These are phyloP conservation scores for Tuber umbilicatum DNA, from an alignment of 495 filamentous ascomycete species.

Conservation along the genomic window DNA sequence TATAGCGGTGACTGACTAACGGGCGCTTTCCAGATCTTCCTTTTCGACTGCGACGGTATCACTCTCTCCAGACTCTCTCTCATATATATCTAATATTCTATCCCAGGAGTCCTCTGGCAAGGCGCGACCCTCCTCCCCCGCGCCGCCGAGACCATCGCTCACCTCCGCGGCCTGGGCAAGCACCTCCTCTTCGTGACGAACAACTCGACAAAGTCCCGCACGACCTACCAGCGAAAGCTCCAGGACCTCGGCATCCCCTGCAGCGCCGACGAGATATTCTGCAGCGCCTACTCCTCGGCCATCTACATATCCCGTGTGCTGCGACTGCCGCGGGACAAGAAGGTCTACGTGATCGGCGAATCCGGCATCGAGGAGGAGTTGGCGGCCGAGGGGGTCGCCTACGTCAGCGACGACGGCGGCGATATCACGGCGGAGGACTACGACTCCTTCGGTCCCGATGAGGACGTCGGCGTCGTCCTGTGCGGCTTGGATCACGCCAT, in stretches of 20 bases:
- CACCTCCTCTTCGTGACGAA: constrained; percentile 95
- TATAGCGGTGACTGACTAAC: constrained; percentile 15
- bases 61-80: constrained; percentile 8
- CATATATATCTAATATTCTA: not conserved
- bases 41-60: constrained; percentile 96
- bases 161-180: constrained; percentile 76
- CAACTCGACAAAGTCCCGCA: constrained; percentile 93
- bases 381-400: constrained; percentile 63
- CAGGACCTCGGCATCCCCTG: constrained; percentile 73
- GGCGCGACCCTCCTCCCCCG: constrained; percentile 81
- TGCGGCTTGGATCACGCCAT: constrained; percentile 85
- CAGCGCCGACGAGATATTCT: constrained; percentile 82
- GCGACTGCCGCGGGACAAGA: constrained; percentile 69
- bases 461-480: constrained; percentile 78
- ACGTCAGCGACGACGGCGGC: constrained; percentile 67
- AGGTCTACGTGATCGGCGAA: constrained; percentile 90
- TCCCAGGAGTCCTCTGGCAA: constrained; percentile 86
- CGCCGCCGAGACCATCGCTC: constrained; percentile 71
- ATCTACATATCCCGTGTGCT: constrained; percentile 95
- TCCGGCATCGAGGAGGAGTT: constrained; percentile 86
- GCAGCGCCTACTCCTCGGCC: constrained; percentile 86
- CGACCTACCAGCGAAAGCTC: constrained; percentile 87
- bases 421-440: constrained; percentile 76
- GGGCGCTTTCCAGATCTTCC: constrained; percentile 59
- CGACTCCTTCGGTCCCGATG: constrained; percentile 69